Percentiles rank a stretch among this genome's conserved stretches.
Evolutionary conservation across 2,329 filamentous ascomycete genomes (phyloP).

Genomic region (Myriosclerotinia scirpicola): DNA sequence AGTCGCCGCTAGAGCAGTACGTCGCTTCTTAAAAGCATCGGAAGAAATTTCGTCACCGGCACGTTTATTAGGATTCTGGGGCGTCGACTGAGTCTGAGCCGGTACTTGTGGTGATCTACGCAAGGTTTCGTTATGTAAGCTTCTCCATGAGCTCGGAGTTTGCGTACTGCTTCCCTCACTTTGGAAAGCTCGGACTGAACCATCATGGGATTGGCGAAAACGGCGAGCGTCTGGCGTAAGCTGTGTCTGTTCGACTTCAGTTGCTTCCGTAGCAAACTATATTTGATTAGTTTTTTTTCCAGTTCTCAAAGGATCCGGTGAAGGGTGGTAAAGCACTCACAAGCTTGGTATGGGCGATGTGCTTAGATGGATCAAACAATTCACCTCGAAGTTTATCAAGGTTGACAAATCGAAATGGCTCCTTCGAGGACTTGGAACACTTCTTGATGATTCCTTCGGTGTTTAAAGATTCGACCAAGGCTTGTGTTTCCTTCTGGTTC

Average conservation of each 20-base stretch:
- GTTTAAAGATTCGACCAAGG: conserved; percentile 19
- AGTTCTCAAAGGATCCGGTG: not conserved
- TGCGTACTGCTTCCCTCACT: conserved; percentile 20
- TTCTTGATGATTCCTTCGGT: conserved; percentile 24
- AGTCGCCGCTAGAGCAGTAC: conserved; percentile 1
- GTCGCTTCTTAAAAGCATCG: conserved; percentile 1
- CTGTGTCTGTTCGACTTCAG: not conserved
- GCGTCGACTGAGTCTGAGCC: not conserved
- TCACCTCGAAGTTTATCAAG: conserved; percentile 8
- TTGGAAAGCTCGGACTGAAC: not conserved
- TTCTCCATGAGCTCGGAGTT: conserved; percentile 19
- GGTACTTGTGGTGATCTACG: conserved; percentile 7
- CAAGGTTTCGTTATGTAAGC: not conserved
- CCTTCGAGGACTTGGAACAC: conserved; percentile 1
- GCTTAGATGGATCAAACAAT: conserved; percentile 17
- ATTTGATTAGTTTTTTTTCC: not conserved
- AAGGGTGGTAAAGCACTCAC: not conserved
- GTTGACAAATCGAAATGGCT: conserved; percentile 8
- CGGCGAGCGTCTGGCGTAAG: conserved; percentile 5
- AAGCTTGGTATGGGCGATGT: conserved; percentile 12
- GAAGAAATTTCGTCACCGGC: not conserved
- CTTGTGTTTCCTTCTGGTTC: conserved; percentile 11
- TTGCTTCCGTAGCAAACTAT: not conserved
- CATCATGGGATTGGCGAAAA: not conserved
- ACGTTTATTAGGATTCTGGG: conserved; percentile 20